A percentile compares a stretch with the other conserved stretches of the same genome.
phyloP scores from a whole-genome alignment of 2,329 filamentous ascomycete species.

The Fusarium sp. region DNA sequence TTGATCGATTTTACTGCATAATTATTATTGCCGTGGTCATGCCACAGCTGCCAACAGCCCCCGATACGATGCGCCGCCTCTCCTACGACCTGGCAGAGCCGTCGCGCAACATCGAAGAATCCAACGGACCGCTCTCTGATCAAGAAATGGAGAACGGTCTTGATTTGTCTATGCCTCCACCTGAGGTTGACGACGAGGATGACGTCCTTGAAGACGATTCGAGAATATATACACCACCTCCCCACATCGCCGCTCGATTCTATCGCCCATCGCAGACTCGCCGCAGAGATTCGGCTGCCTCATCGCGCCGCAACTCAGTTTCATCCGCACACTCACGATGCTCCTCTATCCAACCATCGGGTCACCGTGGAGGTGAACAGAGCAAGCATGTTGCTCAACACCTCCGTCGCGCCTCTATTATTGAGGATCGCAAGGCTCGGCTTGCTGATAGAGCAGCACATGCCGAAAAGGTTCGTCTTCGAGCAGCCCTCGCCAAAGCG shows the following conservation, averaged over 20 bases:
- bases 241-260: conserved; percentile 82
- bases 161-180: conserved; percentile 54
- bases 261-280: conserved; percentile 74
- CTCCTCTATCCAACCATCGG: conserved; percentile 66
- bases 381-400: conserved; percentile 84
- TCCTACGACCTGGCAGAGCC: conserved; percentile 57
- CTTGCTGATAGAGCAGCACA: conserved; percentile 84
- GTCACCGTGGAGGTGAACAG: conserved; percentile 67
- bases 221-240: conserved; percentile 70
- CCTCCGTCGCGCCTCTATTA: conserved; percentile 80
- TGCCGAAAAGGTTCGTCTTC: conserved; percentile 82
- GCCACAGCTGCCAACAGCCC: conserved; percentile 34
- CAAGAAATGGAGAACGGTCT: conserved; percentile 49
- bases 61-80: conserved; percentile 55
- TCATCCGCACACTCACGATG: conserved; percentile 79
- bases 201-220: conserved; percentile 49
- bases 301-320: conserved; percentile 82
- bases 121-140: conserved; percentile 46
- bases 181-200: conserved; percentile 51
- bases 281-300: conserved; percentile 80
- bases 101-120: conserved; percentile 54
- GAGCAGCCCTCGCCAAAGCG: conserved; percentile 79
- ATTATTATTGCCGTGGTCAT: conserved; percentile 11
- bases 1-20: not conserved
- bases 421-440: conserved; percentile 82